A percentile compares a stretch with the other conserved stretches of the same genome.
Conservation (phyloP, 805 yeast genomes). For the Clavispora phyllophila region DNA sequence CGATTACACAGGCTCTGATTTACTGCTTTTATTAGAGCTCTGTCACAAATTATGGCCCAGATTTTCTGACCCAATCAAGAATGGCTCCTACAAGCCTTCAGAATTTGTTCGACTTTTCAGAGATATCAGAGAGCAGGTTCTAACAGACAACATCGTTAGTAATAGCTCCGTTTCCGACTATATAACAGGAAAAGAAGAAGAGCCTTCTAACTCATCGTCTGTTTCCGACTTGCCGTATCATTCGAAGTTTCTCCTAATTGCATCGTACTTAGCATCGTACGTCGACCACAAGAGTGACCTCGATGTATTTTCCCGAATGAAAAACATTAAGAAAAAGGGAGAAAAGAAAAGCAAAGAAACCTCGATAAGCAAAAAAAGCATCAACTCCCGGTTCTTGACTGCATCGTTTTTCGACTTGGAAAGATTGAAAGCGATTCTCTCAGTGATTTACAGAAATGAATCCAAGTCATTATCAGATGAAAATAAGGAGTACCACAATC, state of each 20-base stretch:
- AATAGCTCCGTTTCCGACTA: conserved; percentile 27
- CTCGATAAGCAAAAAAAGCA: conserved; percentile 33
- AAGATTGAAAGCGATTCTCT: conserved; percentile 72
- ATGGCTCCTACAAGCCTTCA: conserved; percentile 15
- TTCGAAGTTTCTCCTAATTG: conserved; percentile 69
- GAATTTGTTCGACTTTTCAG: conserved; percentile 34
- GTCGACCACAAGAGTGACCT: conserved; percentile 66
- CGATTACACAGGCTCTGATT: conserved; percentile 41
- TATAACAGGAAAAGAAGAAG: conserved; percentile 15
- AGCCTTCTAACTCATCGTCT: conserved; percentile 13
- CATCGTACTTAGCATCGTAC: conserved; percentile 80
- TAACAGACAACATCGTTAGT: conserved; percentile 26
- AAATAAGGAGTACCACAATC: conserved; percentile 16
- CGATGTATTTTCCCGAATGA: conserved; percentile 60
- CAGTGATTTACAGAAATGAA: conserved; percentile 54
- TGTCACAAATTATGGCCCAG: conserved; percentile 29
- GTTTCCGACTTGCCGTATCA: conserved; percentile 49
- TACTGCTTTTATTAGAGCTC: conserved; percentile 31
- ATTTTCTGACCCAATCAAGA: conserved; percentile 23
- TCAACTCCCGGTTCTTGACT: conserved; percentile 60
- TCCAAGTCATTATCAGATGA: conserved; percentile 24
- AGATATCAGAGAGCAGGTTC: conserved; percentile 24
- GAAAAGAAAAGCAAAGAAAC: conserved; percentile 23
- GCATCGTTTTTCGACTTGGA: conserved; percentile 75
- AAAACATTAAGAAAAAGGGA: conserved; percentile 37